Evolutionary conservation across 73 alveolate genomes (phyloP).

Genomic region (Tetrahymena thermophila): DNA sequence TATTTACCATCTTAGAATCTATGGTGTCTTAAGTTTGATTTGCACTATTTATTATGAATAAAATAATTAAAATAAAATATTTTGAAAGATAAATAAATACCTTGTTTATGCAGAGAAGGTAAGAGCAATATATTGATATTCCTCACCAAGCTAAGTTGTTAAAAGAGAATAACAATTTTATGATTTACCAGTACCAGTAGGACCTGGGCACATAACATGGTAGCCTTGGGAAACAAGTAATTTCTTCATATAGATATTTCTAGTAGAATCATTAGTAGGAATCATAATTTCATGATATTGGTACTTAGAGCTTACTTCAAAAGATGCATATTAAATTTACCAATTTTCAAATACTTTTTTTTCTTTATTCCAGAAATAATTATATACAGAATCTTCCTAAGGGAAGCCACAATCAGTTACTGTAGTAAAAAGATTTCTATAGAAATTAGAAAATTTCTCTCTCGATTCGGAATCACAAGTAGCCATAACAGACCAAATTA

Average conservation of each 20-base stretch:
- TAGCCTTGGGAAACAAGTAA: constrained; percentile 81
- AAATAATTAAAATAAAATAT: not conserved
- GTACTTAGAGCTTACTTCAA: constrained; percentile 76
- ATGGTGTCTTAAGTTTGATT: constrained; percentile 93
- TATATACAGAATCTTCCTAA: constrained; percentile 6
- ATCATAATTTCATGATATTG: constrained; percentile 96
- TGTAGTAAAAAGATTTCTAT: constrained; percentile 62
- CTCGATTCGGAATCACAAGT: constrained; percentile 93
- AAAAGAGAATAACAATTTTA: constrained; percentile 91
- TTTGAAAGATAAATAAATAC: not conserved
- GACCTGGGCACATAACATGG: constrained; percentile 99
- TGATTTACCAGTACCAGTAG: constrained; percentile 99
- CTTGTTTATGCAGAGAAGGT: constrained; percentile 98
- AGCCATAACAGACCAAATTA: constrained; percentile 89
- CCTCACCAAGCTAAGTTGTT: constrained; percentile 94
- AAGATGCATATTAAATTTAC: constrained; percentile 70
- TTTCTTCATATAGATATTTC: constrained; percentile 86
- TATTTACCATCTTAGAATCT: constrained; percentile 77
- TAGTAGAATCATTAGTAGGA: constrained; percentile 99
- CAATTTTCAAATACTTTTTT: constrained; percentile 79
- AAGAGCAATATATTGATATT: constrained; percentile 79
- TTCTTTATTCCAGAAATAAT: constrained; percentile 59
- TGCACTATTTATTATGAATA: constrained; percentile 50
- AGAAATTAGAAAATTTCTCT: constrained; percentile 70
- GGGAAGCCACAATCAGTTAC: constrained; percentile 50